Percentiles rank a stretch among this genome's conserved stretches.
Conservation (phyloP, 2,329 filamentous ascomycete species). For the Teratosphaeria epicoccoides region DNA sequence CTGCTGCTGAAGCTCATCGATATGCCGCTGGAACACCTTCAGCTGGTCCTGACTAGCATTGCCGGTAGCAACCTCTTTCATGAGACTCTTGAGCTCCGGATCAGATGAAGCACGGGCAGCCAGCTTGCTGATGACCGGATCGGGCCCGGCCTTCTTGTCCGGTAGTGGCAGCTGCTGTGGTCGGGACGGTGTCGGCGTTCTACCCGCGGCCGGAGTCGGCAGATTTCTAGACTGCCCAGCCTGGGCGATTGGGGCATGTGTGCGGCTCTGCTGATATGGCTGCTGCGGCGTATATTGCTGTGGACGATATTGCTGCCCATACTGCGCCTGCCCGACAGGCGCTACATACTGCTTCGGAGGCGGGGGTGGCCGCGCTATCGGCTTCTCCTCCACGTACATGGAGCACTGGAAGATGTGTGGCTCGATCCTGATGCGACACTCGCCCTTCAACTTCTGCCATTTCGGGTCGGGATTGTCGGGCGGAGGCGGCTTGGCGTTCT, state of each 20-base stretch:
- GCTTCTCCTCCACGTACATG: slow-evolving; percentile 61
- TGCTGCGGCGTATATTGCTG: slow-evolving; percentile 12
- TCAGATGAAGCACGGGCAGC: slow-evolving; percentile 67
- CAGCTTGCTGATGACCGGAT: slow-evolving; percentile 71
- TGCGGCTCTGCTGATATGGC: slow-evolving; percentile 9
- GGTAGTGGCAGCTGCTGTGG: slow-evolving; percentile 6
- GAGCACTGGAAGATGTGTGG: slow-evolving; percentile 70
- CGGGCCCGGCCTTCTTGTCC: slow-evolving; percentile 30
- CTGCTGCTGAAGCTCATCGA: slow-evolving; percentile 60
- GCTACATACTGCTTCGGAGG: slow-evolving; percentile 13
- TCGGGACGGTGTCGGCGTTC: slow-evolving; percentile 6
- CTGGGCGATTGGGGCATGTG: slow-evolving; percentile 9
- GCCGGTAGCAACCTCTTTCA: slow-evolving; percentile 73
- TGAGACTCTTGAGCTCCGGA: slow-evolving; percentile 60
- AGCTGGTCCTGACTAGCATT: slow-evolving; percentile 61
- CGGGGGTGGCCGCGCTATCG: slow-evolving; percentile 38
- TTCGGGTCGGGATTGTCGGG: slow-evolving; percentile 25
- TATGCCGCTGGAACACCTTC: slow-evolving; percentile 67
- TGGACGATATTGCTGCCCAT: slow-evolving; percentile 15
- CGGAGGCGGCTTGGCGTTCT: slow-evolving; percentile 47
- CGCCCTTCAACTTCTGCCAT: slow-evolving; percentile 48
- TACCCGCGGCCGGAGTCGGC: slow-evolving; percentile 4
- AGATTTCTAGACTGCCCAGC: slow-evolving; percentile 6
- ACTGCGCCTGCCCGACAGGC: slow-evolving; percentile 1
- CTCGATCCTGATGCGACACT: slow-evolving; percentile 64